Evolutionary conservation across 768 basidiomycete genomes (phyloP), one percentile per base, ranked within the genome.

Genomic region (Calocybe cyanea): DNA sequence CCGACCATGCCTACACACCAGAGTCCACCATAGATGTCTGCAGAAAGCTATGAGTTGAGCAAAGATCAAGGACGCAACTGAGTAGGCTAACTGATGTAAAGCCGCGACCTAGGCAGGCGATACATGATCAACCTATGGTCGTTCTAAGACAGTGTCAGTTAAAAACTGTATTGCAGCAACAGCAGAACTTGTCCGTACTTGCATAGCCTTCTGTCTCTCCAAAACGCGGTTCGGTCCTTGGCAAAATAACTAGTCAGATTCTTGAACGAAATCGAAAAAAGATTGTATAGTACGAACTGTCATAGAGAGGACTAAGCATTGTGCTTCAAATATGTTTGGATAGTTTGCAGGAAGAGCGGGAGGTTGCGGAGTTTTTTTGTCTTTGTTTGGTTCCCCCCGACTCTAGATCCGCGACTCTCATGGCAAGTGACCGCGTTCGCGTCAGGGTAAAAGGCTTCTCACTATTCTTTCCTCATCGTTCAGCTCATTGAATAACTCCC

Each of bases 351-450:
- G 30, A 45, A 53, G 55, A 57, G 56, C 69, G 64, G 69, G 62
- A 64, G 55, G 59, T 65, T 68, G 68, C 70, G 69, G 69, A 72
- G 68, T 72, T 72, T 66, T 62, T 59, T 61, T 63, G 50, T 65
- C 65, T 45, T 52, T 48, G 64, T 55, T 63, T 60, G 54, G 21
- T 45, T 20, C 41, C 50, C 64, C 66, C 25, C 63, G 63, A 40
- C 52, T 51, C 49, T 40, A 57, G 62, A 28, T n/a, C n/a, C n/a
- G 11, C 11, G 5, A 28, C 5, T 28, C 11, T 28, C 63, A 76
- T 74, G 70, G 66, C 72, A 62, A 72, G 69, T 72, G 87, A 88
- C 58, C 85, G 87, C 63, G 80, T 88, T 58, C 85, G 87, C 55
- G 82, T 87, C 57, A 78, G 83, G 69, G 87, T 88, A 71, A 49